A percentile compares a stretch with the other conserved stretches of the same genome.
phyloP scores from a whole-genome alignment of 2,329 filamentous ascomycete species.

The Rutstroemia sp. region DNA sequence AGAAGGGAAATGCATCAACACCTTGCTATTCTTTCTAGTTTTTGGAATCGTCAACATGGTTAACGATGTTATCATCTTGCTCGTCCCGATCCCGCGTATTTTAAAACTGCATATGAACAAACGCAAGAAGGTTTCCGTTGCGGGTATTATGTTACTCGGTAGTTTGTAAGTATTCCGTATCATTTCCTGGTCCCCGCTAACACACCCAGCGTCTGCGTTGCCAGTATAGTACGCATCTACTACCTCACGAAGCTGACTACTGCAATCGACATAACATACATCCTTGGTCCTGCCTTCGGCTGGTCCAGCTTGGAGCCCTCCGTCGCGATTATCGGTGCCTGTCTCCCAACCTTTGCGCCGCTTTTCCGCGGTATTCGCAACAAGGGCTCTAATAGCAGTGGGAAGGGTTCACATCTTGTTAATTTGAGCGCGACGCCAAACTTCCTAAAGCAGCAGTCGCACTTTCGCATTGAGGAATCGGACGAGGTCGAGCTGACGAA shows the following conservation, averaged over 20 bases:
- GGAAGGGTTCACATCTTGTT: not conserved
- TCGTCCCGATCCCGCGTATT: slow-evolving; percentile 1
- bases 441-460: not conserved
- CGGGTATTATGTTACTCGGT: slow-evolving; percentile 1
- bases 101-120: slow-evolving; percentile 1
- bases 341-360: slow-evolving; percentile 2
- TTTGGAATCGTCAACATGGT: slow-evolving; percentile 3
- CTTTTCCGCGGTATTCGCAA: slow-evolving; percentile 1
- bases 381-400: not conserved
- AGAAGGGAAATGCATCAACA: not conserved
- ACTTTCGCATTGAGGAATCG: not conserved
- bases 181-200: not conserved
- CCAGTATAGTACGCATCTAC: slow-evolving; percentile 4
- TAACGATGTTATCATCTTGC: slow-evolving; percentile 2
- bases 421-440: not conserved
- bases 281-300: not conserved
- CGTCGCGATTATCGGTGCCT: not conserved
- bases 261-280: not conserved
- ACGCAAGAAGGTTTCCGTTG: slow-evolving; percentile 1
- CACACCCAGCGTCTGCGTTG: not conserved
- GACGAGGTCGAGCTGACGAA: not conserved
- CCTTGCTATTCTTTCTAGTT: not conserved
- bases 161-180: not conserved
- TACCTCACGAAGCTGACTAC: not conserved
- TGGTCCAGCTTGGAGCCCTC: slow-evolving; percentile 1